A percentile compares a stretch with the other conserved stretches of the same genome.
Conservation (phyloP, 2,329 filamentous ascomycete species). For the Neofusicoccum ribis region DNA sequence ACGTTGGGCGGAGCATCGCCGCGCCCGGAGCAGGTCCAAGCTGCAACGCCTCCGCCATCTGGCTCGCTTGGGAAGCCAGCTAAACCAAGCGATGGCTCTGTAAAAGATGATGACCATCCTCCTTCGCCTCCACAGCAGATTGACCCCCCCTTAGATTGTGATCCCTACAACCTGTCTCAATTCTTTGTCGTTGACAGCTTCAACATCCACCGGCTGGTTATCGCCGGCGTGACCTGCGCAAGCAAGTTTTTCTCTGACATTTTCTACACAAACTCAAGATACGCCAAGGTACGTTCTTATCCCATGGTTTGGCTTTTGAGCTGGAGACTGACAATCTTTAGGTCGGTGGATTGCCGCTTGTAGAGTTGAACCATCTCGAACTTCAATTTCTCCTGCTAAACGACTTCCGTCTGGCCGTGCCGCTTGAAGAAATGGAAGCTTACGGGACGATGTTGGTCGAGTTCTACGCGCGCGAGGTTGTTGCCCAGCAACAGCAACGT, state of each 20-base stretch:
- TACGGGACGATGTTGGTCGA: constrained; percentile 99
- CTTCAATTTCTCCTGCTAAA: constrained; percentile 94
- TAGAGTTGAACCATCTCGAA: constrained; percentile 93
- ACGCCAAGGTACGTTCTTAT: constrained; percentile 77
- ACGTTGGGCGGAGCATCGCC: constrained; percentile 29
- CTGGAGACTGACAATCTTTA: constrained; percentile 41
- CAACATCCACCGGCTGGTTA: constrained; percentile 96
- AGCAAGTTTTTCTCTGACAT: constrained; percentile 99
- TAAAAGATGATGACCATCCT: constrained; percentile 30
- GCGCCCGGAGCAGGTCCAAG: constrained; percentile 39
- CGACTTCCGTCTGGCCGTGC: constrained; percentile 90
- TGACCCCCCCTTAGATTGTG: constrained; percentile 40
- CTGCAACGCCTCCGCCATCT: constrained; percentile 51
- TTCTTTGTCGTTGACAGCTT: constrained; percentile 98
- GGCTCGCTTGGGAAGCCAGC: constrained; percentile 47
- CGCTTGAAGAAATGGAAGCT: constrained; percentile 92
- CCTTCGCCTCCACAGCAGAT: constrained; percentile 41
- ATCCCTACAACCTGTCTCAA: constrained; percentile 59
- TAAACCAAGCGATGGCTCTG: constrained; percentile 25
- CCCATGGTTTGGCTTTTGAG: not conserved
- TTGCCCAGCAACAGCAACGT: constrained; percentile 56
- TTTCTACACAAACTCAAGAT: constrained; percentile 98
- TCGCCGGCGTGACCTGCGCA: constrained; percentile 94
- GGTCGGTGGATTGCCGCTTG: constrained; percentile 90
- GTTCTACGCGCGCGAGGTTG: constrained; percentile 91